These are phyloP conservation scores for Naematelia aurantialba DNA, from an alignment of 768 basidiomycete species.

Conservation along the genomic window DNA sequence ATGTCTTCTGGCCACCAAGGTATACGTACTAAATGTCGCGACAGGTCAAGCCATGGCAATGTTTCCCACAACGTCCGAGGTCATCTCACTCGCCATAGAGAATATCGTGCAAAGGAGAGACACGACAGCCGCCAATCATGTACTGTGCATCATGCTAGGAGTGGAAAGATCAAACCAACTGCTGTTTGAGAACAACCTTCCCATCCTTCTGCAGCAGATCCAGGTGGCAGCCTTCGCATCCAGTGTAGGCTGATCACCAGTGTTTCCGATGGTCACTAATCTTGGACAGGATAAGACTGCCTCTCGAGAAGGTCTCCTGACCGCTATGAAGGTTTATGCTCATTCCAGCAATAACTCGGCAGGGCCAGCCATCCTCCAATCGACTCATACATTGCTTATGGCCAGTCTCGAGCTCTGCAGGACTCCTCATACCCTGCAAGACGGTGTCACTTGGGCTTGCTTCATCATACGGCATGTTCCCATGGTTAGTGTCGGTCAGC, in stretches of 20 bases:
- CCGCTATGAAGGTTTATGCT: slow-evolving; percentile 28
- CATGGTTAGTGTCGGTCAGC: slow-evolving; percentile 27
- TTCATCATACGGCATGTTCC: slow-evolving; percentile 36
- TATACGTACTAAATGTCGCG: neutral
- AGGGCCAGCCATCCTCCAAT: slow-evolving; percentile 24
- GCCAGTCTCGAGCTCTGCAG: slow-evolving; percentile 29
- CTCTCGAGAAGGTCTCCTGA: slow-evolving; percentile 25
- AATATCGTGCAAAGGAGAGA: slow-evolving; percentile 24
- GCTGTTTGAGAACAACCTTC: slow-evolving; percentile 29
- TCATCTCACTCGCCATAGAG: slow-evolving; percentile 27
- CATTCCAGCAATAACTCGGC: slow-evolving; percentile 21
- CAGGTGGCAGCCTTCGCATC: slow-evolving; percentile 29
- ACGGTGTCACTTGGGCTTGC: slow-evolving; percentile 33
- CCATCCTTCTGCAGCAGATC: slow-evolving; percentile 29
- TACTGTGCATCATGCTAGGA: slow-evolving; percentile 33
- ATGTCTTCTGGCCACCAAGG: neutral
- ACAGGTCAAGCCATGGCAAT: slow-evolving; percentile 38
- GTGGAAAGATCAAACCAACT: slow-evolving; percentile 19
- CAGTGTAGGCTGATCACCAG: slow-evolving; percentile 11
- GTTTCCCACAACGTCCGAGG: slow-evolving; percentile 27
- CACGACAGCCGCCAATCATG: slow-evolving; percentile 22
- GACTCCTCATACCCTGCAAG: neutral
- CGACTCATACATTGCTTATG: slow-evolving; percentile 28
- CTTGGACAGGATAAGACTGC: slow-evolving; percentile 20
- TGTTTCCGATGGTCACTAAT: neutral